Base-by-base conservation (phyloP, 2,329 filamentous ascomycete species). In the Fusarium nygamai region DNA sequence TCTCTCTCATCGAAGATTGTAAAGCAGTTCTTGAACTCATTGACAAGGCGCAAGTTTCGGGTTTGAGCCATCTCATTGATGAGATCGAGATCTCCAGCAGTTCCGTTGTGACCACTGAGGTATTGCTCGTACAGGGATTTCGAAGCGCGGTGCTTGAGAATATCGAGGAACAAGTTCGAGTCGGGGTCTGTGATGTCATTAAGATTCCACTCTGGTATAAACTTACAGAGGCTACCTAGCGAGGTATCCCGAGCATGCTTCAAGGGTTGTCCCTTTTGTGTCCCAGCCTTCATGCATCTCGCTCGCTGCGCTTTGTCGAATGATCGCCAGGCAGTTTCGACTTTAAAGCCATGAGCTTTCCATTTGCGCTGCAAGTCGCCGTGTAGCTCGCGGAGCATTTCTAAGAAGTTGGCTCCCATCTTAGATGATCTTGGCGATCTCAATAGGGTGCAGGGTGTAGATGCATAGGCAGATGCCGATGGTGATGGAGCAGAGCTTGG, bases 191-290 rank as follows among this genome's bases (percentile, higher is more conserved):
- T 72, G 6, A 87, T 76, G 34, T 87, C 84, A 13, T 76, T 79
- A 3, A 87, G 63, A 64, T 88, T 87, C 80, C 81, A 83, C 56
- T 87, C 86, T 0, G 85, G 84, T 0, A 84, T 72, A 7, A 86
- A 48, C 27, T 82, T 84, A 73, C 71, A 83, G 22, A 83, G 76
- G 22, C 79, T 78, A 1, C 83, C 84, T 31, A 85, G 20, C 1
- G 82, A 80, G 7, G 34, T 8, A 59, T 87, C 85, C 6, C 29
- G 33, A 4, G 81, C 63, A 50, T 84, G 75, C 61, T 81, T 80
- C 24, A 86, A 76, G 6, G 86, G 80, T 16, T 56, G 61, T 12
- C 82, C 81, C 0, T 83, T 80, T 0, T 59, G 68, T 3, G 80
- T 70, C 2, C 82, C 83, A 5, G 73, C 82, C 48, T 79, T 82